Base-by-base conservation (phyloP, 352 stramenopile genomes). In the Phytophthora foliorum region DNA sequence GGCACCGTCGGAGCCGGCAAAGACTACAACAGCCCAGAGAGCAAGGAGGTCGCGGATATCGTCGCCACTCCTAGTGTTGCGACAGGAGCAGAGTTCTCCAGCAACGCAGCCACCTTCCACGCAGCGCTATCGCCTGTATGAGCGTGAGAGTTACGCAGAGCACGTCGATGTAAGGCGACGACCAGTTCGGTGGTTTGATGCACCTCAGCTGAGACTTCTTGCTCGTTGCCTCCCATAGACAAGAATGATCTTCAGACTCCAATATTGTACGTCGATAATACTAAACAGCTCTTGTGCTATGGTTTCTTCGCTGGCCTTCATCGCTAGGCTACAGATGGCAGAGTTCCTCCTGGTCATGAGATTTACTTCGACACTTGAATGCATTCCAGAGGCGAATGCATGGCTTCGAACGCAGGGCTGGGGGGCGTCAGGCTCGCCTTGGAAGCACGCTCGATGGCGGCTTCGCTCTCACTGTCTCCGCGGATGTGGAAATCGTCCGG, bases 351-450 rank as follows among this genome's bases (percentile, higher is more conserved):
- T n/a, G n/a, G n/a, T n/a, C n/a, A n/a, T n/a, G n/a, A 6, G 2
- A 17, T 45, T 57, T 61, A 56, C 57, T 76, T 59, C 3, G 53
- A 50, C 19, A 67, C 46, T 10, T 74, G 57, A 25, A 70, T 55
- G 10, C 57, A 59, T n/a, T 66, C 53, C 9, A 82, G 55, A 6
- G 74, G 74, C 39, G 74, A 81, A 16, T 67, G 67, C 22, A 75
- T 22, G 4, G 74, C 39, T 45, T 63, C 55, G 44, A 72, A 80
- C 1, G 55, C 67, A 0, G 74, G 74, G 39, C 74, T 82, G 10
- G 56, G 41, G 8, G 69, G 39, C 3, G 27, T 34, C 13, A 39
- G 8, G 27, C 51, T 69, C 6, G 39, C 29, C 36, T 69, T 69
- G 6, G 61, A 63, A 6, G 41, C 4, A 22, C 52, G 36, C 14